A percentile compares a stretch with the other conserved stretches of the same genome.
These are phyloP conservation scores for Penstemon davidsonii DNA, from an alignment of 257 asterid genomes.

Conservation along the genomic window DNA sequence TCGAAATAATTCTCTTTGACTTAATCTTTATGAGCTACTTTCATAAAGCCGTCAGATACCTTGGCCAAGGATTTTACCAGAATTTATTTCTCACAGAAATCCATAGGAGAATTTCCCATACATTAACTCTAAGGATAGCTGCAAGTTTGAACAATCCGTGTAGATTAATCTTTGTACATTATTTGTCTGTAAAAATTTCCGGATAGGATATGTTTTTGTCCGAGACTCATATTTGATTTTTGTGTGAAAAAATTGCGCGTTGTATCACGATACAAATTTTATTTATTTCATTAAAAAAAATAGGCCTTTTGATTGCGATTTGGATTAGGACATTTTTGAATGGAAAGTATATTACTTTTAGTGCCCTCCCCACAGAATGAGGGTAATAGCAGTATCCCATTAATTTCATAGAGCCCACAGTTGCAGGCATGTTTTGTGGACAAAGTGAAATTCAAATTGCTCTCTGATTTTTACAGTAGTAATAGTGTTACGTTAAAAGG, in stretches of 20 bases:
- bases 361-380: conserved; percentile 15
- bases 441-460: conserved; percentile 32
- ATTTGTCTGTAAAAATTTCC: conserved; percentile 25
- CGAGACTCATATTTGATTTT: neutral
- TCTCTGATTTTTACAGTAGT: conserved; percentile 1
- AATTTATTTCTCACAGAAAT: too few species aligned
- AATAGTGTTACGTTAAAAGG: neutral
- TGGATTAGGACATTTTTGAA: neutral
- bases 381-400: conserved; percentile 27
- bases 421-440: conserved; percentile 10
- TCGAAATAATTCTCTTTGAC: too few species aligned
- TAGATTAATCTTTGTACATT: conserved; percentile 45
- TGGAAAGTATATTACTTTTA: neutral
- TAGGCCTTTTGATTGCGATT: neutral
- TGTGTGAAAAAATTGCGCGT: conserved; percentile 6
- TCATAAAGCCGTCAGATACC: too few species aligned
- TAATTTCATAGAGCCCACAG: conserved; percentile 22
- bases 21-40: too few species aligned
- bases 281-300: neutral
- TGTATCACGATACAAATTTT: conserved; percentile 11
- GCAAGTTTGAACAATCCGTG: conserved; percentile 21
- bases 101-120: conserved; percentile 3
- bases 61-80: too few species aligned
- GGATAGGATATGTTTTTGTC: conserved; percentile 2
- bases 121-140: conserved; percentile 37